These are phyloP conservation scores for Pterocarpus santalinus DNA, from an alignment of 306 rosid species.

Conservation along the genomic window DNA sequence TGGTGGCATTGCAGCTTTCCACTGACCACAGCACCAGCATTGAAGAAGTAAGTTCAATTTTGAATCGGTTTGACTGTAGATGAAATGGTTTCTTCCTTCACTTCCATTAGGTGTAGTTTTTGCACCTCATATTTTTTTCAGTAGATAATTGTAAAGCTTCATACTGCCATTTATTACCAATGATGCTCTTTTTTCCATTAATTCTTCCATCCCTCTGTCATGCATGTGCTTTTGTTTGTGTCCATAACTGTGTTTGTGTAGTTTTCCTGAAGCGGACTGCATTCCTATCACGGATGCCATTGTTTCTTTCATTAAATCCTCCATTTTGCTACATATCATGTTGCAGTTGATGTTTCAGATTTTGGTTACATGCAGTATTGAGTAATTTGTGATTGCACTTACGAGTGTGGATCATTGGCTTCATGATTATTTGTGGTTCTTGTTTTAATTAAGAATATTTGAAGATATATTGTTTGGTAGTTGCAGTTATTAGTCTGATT, in stretches of 20 bases:
- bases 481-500: conserved; percentile 17
- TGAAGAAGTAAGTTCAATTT: conserved; percentile 73
- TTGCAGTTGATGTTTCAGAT: conserved; percentile 23
- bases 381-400: not conserved
- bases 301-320: conserved; percentile 17
- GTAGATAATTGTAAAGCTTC: not conserved
- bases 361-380: conserved; percentile 18
- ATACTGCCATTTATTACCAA: not conserved
- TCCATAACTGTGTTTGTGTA: conserved; percentile 2
- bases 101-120: not conserved
- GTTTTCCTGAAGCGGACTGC: conserved; percentile 8
- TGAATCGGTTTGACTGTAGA: conserved; percentile 22
- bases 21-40: conserved; percentile 95
- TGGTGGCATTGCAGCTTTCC: conserved; percentile 88
- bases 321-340: conserved; percentile 22
- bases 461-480: conserved; percentile 23
- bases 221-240: not conserved
- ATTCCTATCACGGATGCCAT: conserved; percentile 6
- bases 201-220: not conserved
- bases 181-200: conserved; percentile 2
- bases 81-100: conserved; percentile 38
- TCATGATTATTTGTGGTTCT: not conserved
- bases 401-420: conserved; percentile 14
- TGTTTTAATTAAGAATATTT: conserved; percentile 18
- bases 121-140: not conserved